These are phyloP conservation scores for Platismatia glauca DNA, from an alignment of 495 filamentous ascomycete species.

Conservation along the genomic window DNA sequence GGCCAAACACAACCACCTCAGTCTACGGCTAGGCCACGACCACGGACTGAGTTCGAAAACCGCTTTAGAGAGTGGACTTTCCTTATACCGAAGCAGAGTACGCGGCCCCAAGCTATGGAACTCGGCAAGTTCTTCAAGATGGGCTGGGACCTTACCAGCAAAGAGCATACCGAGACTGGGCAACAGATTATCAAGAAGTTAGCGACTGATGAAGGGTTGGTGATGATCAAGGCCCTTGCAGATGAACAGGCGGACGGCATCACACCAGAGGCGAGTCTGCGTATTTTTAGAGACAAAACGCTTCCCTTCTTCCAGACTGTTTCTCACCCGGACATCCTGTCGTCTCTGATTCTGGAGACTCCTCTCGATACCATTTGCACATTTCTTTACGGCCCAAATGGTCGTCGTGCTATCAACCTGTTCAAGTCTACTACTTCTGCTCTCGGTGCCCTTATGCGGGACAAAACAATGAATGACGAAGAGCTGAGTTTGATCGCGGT, in stretches of 20 bases:
- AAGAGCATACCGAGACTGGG: conserved; percentile 10
- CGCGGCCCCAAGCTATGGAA: conserved; percentile 18
- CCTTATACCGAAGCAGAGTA: conserved; percentile 29
- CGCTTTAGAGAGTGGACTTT: conserved; percentile 29
- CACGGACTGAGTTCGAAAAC: conserved; percentile 24
- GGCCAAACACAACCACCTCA: not conserved
- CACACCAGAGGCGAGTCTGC: conserved; percentile 21
- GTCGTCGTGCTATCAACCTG: conserved; percentile 36
- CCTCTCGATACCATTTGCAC: conserved; percentile 49
- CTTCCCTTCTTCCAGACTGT: conserved; percentile 47
- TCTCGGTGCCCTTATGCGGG: conserved; percentile 8
- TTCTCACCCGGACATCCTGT: conserved; percentile 41
- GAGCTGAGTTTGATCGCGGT: conserved; percentile 18
- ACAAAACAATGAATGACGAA: conserved; percentile 6
- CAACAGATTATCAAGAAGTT: conserved; percentile 22
- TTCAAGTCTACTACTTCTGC: conserved; percentile 27
- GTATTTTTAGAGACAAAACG: conserved; percentile 31
- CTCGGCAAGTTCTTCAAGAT: conserved; percentile 17
- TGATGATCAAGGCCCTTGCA: conserved; percentile 24
- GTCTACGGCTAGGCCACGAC: conserved; percentile 6
- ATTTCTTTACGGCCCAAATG: conserved; percentile 43
- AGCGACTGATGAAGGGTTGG: conserved; percentile 18
- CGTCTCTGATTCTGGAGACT: conserved; percentile 46
- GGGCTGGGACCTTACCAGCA: conserved; percentile 15
- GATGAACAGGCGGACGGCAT: conserved; percentile 21